Evolutionary conservation across 352 stramenopile species (phyloP).

Genomic region (Pythium oligandrum): DNA sequence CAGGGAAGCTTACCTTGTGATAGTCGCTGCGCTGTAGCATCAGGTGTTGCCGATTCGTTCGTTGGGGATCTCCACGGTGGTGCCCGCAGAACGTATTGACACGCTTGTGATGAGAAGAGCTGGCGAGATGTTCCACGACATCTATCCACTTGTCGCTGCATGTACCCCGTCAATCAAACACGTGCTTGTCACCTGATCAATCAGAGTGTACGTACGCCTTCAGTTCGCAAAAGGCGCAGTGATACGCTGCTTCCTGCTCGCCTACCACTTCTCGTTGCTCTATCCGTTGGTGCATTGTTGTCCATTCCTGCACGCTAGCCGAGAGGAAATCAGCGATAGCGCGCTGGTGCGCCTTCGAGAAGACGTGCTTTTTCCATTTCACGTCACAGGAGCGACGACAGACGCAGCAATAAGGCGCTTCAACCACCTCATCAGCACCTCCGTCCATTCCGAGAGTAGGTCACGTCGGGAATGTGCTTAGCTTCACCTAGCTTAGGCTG

Average conservation of each 20-base stretch:
- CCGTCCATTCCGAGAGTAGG: conserved; percentile 5
- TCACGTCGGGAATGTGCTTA: too few relatives aligned
- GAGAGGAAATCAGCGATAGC: conserved; percentile 35
- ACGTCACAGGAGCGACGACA: conserved; percentile 55
- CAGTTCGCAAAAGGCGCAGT: conserved; percentile 34
- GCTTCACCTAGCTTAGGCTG: too few relatives aligned
- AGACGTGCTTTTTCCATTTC: conserved; percentile 71
- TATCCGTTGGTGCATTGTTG: too few relatives aligned
- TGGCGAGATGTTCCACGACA: conserved; percentile 37
- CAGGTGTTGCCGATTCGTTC: too few relatives aligned
- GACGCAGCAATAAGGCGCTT: conserved; percentile 44
- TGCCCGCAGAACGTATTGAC: conserved; percentile 50
- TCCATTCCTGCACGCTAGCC: conserved; percentile 8
- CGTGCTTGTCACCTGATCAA: too few relatives aligned
- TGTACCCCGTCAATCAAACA: neutral
- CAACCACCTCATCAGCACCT: conserved; percentile 20
- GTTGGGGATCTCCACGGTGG: conserved; percentile 49
- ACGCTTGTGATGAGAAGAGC: conserved; percentile 23
- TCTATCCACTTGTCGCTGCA: conserved; percentile 6
- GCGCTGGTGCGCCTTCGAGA: conserved; percentile 49
- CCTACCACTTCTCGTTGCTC: neutral
- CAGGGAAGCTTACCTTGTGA: too few relatives aligned
- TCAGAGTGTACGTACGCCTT: conserved; percentile 11
- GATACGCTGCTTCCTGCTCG: neutral
- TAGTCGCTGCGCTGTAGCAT: too few relatives aligned